Evolutionary conservation across 768 basidiomycete genomes (phyloP), one percentile per base, ranked within the genome.

Genomic region (Piloderma croceum): DNA sequence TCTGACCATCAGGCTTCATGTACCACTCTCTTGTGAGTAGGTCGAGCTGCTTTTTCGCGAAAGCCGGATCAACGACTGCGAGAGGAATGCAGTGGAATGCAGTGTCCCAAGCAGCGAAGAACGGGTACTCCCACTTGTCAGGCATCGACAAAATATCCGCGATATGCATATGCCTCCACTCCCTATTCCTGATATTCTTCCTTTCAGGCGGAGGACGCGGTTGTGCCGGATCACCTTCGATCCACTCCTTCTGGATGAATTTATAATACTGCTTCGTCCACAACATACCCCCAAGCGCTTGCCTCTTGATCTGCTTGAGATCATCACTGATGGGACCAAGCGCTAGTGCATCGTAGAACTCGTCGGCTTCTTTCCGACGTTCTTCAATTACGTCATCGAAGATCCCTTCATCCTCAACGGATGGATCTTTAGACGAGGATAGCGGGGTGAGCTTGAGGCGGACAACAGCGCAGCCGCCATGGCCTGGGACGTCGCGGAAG

Each of bases 51-150:
- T 94, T 93, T 71, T 99, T 99, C 18, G 96, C 93, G 54, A 96
- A 98, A 1, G 80, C 70, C 2, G 96, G 84, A 56, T 99, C 96
- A 22, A 99, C 87, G 47, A 98, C 79, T 9, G 96, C 96, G 11
- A 99, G 76, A 0, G 96, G 96, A 49, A 99, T 91, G 54, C 94
- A 97, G 57, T 99, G 96, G 72, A 99, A 99, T n/a, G 96, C 96
- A 0, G 86, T 91, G 59, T 94, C 90, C 90, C 90, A 94, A 36
- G 93, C 93, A 0, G 94, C 93, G 54, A 99, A 98, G 74, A 96
- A 98, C 1, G 96, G 96, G 59, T 98, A 98, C 64, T 99, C 96
- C 96, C 96, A 89, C 60, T 99, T 99, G 65, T 99, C 94, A 6
- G 96, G 96, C 96, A 99, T 98, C 10, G 93, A 97, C 29, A 99